Base-by-base conservation (phyloP, 169 alveolate species). In the Plasmodium cynomolgi region DNA sequence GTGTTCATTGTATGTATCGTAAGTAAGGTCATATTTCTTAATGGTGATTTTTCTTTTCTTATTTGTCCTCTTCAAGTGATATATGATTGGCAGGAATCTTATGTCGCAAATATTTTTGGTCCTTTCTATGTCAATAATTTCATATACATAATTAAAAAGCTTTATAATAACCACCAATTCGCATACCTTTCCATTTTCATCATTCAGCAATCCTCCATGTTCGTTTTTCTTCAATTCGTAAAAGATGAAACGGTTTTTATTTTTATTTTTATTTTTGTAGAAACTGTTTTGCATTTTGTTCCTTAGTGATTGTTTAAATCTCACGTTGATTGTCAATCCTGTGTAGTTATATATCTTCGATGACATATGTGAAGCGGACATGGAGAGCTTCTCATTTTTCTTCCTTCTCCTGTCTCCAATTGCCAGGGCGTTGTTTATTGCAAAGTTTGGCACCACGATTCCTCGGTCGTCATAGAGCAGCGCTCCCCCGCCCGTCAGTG, bases 151-250 rank as follows among this genome's bases (percentile, higher is more conserved):
- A 56, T 86, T 71, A 86, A 86, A 86, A 4, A 86, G 37, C 37
- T 86, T 86, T 1, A 86, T 54, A 23, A 86, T 86, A 29, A 86
- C 86, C 1, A 79, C 93, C 3, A 86, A 37, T 75, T 86, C 93
- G 47, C 93, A 86, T 0, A 86, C 86, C 44, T 86, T 50, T 54
- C 93, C 93, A 34, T 86, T 86, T 44, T 86, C 93, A 31, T 86
- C 93, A 23, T 86, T 86, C 17, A 86, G 71, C 44, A 86, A 56
- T 0, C 86, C 93, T 13, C 88, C 93, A 77, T 86, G 93, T 13
- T 79, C 93, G n/a, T 86, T 86, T 23, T 62, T 86, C 20, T 34
- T 77, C 29, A 86, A 31, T 8, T 77, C 93, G 41, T 86, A 86
- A 9, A 86, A 86, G 17, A 86, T 20, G 68, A 33, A 86, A 23